Base-by-base conservation (phyloP, 371 early-diverging fungal species). In the Cokeromyces recurvatus region DNA sequence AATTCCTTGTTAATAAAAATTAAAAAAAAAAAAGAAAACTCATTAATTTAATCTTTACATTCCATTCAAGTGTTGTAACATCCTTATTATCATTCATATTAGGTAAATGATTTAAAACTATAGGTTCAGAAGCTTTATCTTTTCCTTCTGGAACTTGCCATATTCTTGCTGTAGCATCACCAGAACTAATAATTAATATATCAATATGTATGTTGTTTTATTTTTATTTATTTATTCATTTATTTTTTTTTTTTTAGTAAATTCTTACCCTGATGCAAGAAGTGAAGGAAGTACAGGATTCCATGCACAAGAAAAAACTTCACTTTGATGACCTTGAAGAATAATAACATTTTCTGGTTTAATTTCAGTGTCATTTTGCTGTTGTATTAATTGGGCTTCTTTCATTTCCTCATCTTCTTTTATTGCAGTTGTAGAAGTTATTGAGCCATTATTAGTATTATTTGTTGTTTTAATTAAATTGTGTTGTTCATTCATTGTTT, bases 41-140 rank as follows among this genome's bases (percentile, higher is more conserved):
- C 20, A 32, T 29, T 14, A 27, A 45, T 43, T 11, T 48, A 12
- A 38, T 25, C 21, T 86, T 69, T 75, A 90, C 92, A 70, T 86
- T 90, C 97, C 97, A 97, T 38, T 86, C 91, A 55, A 97, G 59
- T 1, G 94, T 74, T n/a, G 91, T 91, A 4, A 93, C 89, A 40
- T 81, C 79, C 40, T 77, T 82, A 37, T 54, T 66, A 4, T 73
- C 80, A 15, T 68, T 71, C 22, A 69, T 48, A 25, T 70, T 72
- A 24, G 81, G 74, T 21, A 76, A 53, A 63, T 83, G 83, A 36
- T 78, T 74, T n/a, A 83, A 64, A 8, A 84, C 71, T 37, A 74
- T 76, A 2, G 81, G 77, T n/a, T 61, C 47, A 23, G 69, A 57
- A 15, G 53, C 53, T 15, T 63, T 47, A 2, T 57, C 51, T 15